Conservation (phyloP, 352 stramenopile genomes). For the Pythium chondricola region DNA sequence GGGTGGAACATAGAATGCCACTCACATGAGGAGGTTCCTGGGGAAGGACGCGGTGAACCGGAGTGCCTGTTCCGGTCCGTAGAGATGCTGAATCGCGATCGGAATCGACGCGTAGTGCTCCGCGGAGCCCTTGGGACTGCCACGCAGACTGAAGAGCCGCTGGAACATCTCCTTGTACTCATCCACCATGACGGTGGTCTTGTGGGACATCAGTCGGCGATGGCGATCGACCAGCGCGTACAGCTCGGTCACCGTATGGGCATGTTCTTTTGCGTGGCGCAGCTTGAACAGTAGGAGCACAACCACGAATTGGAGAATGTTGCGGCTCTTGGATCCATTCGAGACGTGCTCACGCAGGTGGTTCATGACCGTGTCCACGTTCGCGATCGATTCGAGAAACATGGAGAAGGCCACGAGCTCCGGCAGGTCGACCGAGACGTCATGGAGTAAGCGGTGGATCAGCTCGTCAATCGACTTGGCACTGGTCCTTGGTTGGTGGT, state of each 20-base stretch:
- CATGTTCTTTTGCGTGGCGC: constrained; percentile 4
- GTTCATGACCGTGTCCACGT: constrained; percentile 51
- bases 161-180: constrained; percentile 50
- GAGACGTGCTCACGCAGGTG: constrained; percentile 39
- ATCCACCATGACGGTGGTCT: constrained; percentile 28
- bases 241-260: constrained; percentile 10
- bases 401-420: constrained; percentile 65
- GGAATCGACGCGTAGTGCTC: constrained; percentile 11
- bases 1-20: neutral
- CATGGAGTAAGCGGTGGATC: constrained; percentile 15
- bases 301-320: constrained; percentile 49
- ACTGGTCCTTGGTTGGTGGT: neutral
- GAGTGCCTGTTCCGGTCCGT: neutral
- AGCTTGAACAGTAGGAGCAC: constrained; percentile 55
- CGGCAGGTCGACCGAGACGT: constrained; percentile 32
- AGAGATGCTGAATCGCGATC: constrained; percentile 12
- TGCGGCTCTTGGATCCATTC: constrained; percentile 29
- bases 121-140: constrained; percentile 22
- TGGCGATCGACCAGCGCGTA: constrained; percentile 32
- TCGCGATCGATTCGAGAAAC: constrained; percentile 66
- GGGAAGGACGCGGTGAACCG: constrained; percentile 13
- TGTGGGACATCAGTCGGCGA: constrained; percentile 10
- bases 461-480: constrained; percentile 16
- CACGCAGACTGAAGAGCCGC: constrained; percentile 42
- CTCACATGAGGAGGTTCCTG: constrained; percentile 21